A percentile compares a stretch with the other conserved stretches of the same genome.
Evolutionary conservation across 768 basidiomycete species (phyloP).

Genomic region (Trametes elegans): DNA sequence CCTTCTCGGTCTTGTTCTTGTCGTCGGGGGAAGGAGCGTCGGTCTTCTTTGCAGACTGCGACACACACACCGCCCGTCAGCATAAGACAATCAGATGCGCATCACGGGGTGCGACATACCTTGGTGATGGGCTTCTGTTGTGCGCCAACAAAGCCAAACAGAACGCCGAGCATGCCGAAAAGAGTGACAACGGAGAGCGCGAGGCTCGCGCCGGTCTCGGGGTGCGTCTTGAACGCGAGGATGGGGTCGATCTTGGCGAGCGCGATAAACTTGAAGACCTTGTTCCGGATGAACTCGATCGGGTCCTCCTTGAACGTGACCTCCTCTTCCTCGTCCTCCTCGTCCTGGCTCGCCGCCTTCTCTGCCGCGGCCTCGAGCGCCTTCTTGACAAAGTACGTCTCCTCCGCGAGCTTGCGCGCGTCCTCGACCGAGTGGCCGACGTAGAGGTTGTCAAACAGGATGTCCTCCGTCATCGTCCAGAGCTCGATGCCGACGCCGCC

Average conservation of each 20-base stretch:
- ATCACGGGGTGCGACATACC: constrained; percentile 36
- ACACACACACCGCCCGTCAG: constrained; percentile 12
- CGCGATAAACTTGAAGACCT: constrained; percentile 78
- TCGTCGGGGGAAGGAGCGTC: constrained; percentile 62
- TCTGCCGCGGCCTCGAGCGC: constrained; percentile 65
- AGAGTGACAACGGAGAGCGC: constrained; percentile 72
- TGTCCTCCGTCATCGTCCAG: constrained; percentile 99
- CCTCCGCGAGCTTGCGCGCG: constrained; percentile 76
- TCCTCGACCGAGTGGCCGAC: constrained; percentile 86
- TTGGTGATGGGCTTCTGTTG: constrained; percentile 71
- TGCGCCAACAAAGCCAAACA: constrained; percentile 77
- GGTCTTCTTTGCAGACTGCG: constrained; percentile 73
- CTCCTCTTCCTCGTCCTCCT: constrained; percentile 42
- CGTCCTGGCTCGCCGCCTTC: constrained; percentile 45
- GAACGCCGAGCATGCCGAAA: constrained; percentile 79
- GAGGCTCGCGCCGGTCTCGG: constrained; percentile 82
- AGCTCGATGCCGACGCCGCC: constrained; percentile 97
- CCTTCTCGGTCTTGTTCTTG: constrained; percentile 61
- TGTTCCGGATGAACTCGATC: constrained; percentile 73
- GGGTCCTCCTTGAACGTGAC: constrained; percentile 67
- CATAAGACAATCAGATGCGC: not conserved
- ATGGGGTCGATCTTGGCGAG: constrained; percentile 73
- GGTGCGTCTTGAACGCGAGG: constrained; percentile 81
- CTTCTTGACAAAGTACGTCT: constrained; percentile 93
- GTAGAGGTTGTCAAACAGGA: constrained; percentile 93